Evolutionary conservation across 345 rosid species (phyloP).

Genomic region (Erysimum cheiranthoides): DNA sequence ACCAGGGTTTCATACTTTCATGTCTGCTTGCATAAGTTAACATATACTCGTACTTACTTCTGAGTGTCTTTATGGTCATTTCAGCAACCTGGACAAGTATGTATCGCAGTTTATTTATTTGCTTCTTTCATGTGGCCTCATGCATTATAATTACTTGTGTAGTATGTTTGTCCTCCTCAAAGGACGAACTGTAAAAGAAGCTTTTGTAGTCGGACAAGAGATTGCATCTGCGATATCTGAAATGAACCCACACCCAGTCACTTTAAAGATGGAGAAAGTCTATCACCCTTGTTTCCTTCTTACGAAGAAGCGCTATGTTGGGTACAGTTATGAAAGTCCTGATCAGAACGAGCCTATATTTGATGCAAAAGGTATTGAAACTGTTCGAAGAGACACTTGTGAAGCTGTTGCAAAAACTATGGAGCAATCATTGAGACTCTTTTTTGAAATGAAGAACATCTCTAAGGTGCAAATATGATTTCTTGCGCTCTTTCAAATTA

Average conservation of each 20-base stretch:
- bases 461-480: conserved; percentile 53
- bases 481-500: conserved; percentile 16
- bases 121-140: conserved; percentile 31
- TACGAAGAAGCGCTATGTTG: conserved; percentile 95
- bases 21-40: not conserved
- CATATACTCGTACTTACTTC: conserved; percentile 1
- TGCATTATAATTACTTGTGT: conserved; percentile 46
- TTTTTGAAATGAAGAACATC: conserved; percentile 72
- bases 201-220: conserved; percentile 77
- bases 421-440: conserved; percentile 89
- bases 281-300: conserved; percentile 93
- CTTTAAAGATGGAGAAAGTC: conserved; percentile 96
- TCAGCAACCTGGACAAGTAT: conserved; percentile 3
- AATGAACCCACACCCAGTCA: conserved; percentile 91
- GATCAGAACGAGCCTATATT: conserved; percentile 74
- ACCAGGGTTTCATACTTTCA: not conserved
- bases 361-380: conserved; percentile 98
- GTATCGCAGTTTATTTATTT: conserved; percentile 19
- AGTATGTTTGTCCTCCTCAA: conserved; percentile 97
- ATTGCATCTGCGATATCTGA: conserved; percentile 87
- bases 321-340: conserved; percentile 87
- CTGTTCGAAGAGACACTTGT: conserved; percentile 95
- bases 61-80: conserved; percentile 6
- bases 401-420: conserved; percentile 80
- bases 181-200: conserved; percentile 72